phyloP scores from a whole-genome alignment of 352 stramenopile genomes.

The Phytophthora parvispora region DNA sequence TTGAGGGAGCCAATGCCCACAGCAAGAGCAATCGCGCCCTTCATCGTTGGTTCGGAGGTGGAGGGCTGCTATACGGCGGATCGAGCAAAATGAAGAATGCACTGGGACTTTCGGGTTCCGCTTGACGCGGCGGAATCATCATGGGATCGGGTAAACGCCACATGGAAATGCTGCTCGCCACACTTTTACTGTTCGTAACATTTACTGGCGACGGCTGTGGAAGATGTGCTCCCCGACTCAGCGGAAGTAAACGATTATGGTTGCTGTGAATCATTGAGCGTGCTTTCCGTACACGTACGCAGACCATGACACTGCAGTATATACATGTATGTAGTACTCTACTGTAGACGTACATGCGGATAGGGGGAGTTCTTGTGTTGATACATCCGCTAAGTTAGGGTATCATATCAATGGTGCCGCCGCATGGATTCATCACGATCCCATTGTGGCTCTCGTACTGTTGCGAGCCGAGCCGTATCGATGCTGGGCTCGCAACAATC shows the following conservation, averaged over 20 bases:
- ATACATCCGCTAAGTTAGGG: no score
- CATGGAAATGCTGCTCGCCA: slow-evolving; percentile 8
- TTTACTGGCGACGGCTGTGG: not conserved
- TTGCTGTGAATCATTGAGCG: not conserved
- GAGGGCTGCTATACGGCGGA: not conserved
- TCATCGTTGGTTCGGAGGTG: slow-evolving; percentile 16
- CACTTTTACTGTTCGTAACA: slow-evolving; percentile 15
- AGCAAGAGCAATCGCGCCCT: slow-evolving; percentile 15
- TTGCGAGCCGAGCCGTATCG: not conserved
- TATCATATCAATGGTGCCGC: no score
- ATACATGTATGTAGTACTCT: no score
- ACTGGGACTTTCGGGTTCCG: not conserved
- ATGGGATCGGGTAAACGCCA: slow-evolving; percentile 6
- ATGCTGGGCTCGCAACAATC: not conserved
- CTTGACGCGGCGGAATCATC: slow-evolving; percentile 5
- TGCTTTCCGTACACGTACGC: no score
- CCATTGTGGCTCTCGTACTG: slow-evolving; percentile 5
- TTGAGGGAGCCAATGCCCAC: slow-evolving; percentile 17
- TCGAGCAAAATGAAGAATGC: slow-evolving; percentile 11
- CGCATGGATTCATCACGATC: slow-evolving; percentile 1
- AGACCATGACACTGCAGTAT: not conserved
- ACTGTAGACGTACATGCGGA: not conserved
- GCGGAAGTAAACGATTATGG: not conserved
- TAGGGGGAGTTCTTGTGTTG: not conserved
- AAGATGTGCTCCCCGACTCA: slow-evolving; percentile 3